phyloP scores from a whole-genome alignment of 306 rosid genomes.

The Rosa persica region DNA sequence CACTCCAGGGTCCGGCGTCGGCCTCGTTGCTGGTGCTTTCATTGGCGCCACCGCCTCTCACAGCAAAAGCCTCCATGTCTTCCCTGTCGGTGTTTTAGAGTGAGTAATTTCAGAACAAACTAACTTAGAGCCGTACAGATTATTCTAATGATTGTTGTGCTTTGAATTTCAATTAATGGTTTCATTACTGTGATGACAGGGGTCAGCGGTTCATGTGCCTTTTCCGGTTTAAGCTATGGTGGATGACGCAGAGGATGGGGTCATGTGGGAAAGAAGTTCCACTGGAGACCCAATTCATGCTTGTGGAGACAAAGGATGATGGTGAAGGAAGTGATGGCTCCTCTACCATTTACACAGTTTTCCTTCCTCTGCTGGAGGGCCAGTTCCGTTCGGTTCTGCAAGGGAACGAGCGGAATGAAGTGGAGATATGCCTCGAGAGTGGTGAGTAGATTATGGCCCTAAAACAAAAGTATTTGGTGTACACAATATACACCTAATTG shows the following conservation, averaged over 20 bases:
- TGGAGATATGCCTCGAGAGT: conserved; percentile 90
- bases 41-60: conserved; percentile 78
- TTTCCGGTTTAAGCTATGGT: conserved; percentile 96
- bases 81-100: conserved; percentile 83
- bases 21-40: conserved; percentile 72
- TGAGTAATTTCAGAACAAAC: conserved; percentile 32
- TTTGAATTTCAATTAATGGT: no score
- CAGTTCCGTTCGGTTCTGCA: conserved; percentile 85
- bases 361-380: conserved; percentile 97
- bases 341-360: conserved; percentile 68
- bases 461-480: conserved; percentile 30
- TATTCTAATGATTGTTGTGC: background rate
- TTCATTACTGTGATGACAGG: conserved; percentile 31
- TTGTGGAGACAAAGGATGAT: conserved; percentile 70
- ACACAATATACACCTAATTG: conserved; percentile 27
- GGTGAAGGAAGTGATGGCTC: conserved; percentile 35
- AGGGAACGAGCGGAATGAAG: conserved; percentile 80
- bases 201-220: conserved; percentile 80
- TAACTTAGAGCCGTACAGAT: background rate
- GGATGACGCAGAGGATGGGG: conserved; percentile 99
- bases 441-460: conserved; percentile 70
- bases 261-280: conserved; percentile 84
- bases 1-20: conserved; percentile 60
- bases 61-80: conserved; percentile 79
- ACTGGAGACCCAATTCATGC: conserved; percentile 91